A percentile compares a stretch with the other conserved stretches of the same genome.
Conservation (phyloP, 306 rosid species). For the Urtica urens region DNA sequence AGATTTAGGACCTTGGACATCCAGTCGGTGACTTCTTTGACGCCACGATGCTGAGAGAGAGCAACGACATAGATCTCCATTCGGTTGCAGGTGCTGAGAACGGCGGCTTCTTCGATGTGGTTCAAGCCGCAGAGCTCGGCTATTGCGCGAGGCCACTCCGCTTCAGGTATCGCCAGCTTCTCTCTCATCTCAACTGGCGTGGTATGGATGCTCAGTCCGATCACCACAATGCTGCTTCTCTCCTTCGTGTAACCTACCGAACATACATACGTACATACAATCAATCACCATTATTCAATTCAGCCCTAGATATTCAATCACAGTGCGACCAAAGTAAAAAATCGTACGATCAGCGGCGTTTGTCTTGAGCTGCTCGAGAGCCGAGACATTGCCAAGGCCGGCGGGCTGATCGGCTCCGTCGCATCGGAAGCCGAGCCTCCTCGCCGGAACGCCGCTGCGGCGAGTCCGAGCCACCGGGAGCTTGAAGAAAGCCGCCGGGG, state of each 20-base stretch:
- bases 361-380: slow-evolving; percentile 87
- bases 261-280: slow-evolving; percentile 4
- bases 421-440: slow-evolving; percentile 50
- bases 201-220: slow-evolving; percentile 94
- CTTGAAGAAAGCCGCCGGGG: slow-evolving; percentile 19
- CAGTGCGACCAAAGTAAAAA: neutral
- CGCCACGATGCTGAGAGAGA: slow-evolving; percentile 94
- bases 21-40: slow-evolving; percentile 96
- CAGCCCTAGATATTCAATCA: neutral
- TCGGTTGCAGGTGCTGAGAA: slow-evolving; percentile 94
- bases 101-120: slow-evolving; percentile 98
- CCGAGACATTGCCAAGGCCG: slow-evolving; percentile 32
- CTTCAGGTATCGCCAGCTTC: slow-evolving; percentile 94
- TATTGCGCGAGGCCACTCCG: slow-evolving; percentile 99
- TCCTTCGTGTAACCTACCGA: slow-evolving; percentile 98
- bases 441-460: slow-evolving; percentile 33
- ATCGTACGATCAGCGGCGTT: slow-evolving; percentile 73
- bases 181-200: slow-evolving; percentile 98
- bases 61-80: slow-evolving; percentile 99
- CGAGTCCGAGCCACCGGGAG: slow-evolving; percentile 20
- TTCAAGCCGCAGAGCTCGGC: slow-evolving; percentile 82
- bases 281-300: neutral
- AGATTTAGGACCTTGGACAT: slow-evolving; percentile 93
- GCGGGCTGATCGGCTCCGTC: slow-evolving; percentile 38
- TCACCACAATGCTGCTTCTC: slow-evolving; percentile 85